phyloP scores from a whole-genome alignment of 805 yeast genomes.

The Torulaspora gathmanii region DNA sequence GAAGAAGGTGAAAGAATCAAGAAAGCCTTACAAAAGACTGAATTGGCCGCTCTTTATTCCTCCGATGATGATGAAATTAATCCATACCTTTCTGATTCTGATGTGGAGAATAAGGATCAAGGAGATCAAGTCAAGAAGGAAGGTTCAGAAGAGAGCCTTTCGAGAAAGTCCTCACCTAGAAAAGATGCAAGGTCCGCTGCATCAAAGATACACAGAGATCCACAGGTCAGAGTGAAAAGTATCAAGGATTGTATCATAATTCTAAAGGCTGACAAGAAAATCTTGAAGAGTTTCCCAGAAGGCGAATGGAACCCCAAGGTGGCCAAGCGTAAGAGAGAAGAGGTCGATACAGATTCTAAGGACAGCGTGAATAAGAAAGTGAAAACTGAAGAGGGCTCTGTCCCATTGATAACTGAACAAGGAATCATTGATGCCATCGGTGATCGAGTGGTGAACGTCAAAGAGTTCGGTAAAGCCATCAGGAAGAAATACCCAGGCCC shows the following conservation, averaged over 20 bases:
- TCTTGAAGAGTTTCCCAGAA: conserved; percentile 61
- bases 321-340: conserved; percentile 33
- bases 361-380: conserved; percentile 40
- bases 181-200: conserved; percentile 17
- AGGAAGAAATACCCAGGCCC: conserved; percentile 46
- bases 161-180: conserved; percentile 27
- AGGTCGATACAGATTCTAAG: conserved; percentile 3
- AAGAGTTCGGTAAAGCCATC: conserved; percentile 59
- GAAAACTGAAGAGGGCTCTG: conserved; percentile 34
- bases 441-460: conserved; percentile 37
- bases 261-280: conserved; percentile 57
- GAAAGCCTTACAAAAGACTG: conserved; percentile 78
- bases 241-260: conserved; percentile 52
- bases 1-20: conserved; percentile 85
- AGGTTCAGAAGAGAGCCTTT: conserved; percentile 21
- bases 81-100: conserved; percentile 75
- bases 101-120: conserved; percentile 50
- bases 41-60: conserved; percentile 67
- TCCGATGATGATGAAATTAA: conserved; percentile 86
- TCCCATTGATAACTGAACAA: conserved; percentile 53
- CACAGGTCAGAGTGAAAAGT: conserved; percentile 42
- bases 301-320: conserved; percentile 81
- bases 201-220: conserved; percentile 27
- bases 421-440: conserved; percentile 65
- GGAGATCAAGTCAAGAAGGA: conserved; percentile 38